Conservation (phyloP, 805 yeast species). For the Sugiyamaella marilandica region DNA sequence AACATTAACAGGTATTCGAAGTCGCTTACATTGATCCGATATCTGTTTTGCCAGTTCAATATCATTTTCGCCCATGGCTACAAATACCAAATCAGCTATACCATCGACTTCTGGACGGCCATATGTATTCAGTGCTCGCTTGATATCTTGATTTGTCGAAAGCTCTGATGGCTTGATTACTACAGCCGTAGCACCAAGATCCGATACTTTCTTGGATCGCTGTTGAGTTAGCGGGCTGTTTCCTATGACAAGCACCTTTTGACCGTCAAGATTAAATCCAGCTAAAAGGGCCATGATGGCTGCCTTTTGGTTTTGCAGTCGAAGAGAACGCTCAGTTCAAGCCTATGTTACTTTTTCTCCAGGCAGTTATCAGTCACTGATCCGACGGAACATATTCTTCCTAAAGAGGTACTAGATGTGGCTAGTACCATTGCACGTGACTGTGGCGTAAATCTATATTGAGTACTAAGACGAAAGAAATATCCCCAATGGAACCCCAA, state of each 20-base stretch:
- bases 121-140: slow-evolving; percentile 36
- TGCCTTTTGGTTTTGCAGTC: background rate
- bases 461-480: no score
- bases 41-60: slow-evolving; percentile 20
- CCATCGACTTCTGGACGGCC: slow-evolving; percentile 62
- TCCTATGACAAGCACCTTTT: slow-evolving; percentile 57
- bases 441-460: background rate
- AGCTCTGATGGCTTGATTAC: background rate
- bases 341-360: no score
- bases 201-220: slow-evolving; percentile 43
- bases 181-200: slow-evolving; percentile 7
- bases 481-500: no score
- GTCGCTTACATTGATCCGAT: slow-evolving; percentile 46
- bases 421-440: slow-evolving; percentile 3
- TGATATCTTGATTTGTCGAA: background rate
- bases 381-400: background rate
- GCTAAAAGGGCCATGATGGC: slow-evolving; percentile 14
- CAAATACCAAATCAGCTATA: slow-evolving; percentile 74
- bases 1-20: slow-evolving; percentile 79
- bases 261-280: slow-evolving; percentile 33
- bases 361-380: background rate
- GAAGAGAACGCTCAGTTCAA: background rate
- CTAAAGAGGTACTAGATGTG: background rate
- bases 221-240: slow-evolving; percentile 41
- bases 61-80: slow-evolving; percentile 39